Evolutionary conservation across 1,284 basidiomycete genomes (phyloP), one percentile per base, ranked within the genome.

Genomic region (Trichosporon coremiiforme): DNA sequence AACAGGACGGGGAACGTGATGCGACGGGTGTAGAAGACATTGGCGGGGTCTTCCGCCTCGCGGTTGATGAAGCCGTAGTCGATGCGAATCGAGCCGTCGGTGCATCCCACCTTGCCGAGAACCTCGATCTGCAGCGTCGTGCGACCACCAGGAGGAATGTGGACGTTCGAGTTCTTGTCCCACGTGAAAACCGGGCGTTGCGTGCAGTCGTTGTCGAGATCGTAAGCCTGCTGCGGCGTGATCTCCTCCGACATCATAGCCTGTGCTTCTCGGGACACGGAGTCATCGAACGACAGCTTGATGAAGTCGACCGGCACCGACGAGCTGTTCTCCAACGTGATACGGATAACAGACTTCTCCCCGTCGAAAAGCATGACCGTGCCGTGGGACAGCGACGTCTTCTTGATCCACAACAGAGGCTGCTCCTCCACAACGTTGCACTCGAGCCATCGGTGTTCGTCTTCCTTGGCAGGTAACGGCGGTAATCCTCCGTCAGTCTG

Each of bases 311-410:
- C 88, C 0, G 92, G 89, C 33, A 95, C 83, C 0, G 86, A 73
- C 0, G 94, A 95, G 2, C 92, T 88, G 78, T 99, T 99, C 80
- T 95, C 92, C 12, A 99, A 84, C 0, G 91, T 93, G 66, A 98
- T 86, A 4, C 90, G 89, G 66, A 98, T 89, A 0, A 67, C 65
- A 0, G 69, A 70, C 91, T 84, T 89, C 85, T 99, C 96, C 57
- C 96, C 96, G 67, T 96, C 89, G 78, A 94, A 96, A 66, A 99
- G 85, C 91, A 96, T 95, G 33, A 98, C 85, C 0, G 94, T 93
- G 2, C 93, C 93, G 77, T 96, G 92, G 0, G 90, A 93, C 17
- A 97, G 85, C 6, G 92, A 93, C n/a, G 90, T 91, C 79, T 92
- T 87, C 72, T 92, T 87, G 77, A 97, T 91, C 68, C 92, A 88